Percentiles rank a stretch among this genome's conserved stretches.
phyloP scores from a whole-genome alignment of 2,329 filamentous ascomycete genomes.

The Akanthomyces dipterigenus region DNA sequence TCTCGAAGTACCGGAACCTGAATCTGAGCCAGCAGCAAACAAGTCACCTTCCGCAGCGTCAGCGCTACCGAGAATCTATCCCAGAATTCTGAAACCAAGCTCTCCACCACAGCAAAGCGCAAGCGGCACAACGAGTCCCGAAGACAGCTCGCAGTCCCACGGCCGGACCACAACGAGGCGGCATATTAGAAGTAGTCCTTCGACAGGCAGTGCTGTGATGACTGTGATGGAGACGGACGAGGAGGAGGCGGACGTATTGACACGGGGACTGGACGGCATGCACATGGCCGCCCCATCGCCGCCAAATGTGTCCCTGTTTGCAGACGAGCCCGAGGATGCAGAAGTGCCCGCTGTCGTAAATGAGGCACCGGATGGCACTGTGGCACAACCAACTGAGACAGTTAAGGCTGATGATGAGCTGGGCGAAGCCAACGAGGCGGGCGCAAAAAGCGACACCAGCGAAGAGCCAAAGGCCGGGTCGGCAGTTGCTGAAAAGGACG shows the following conservation, averaged over 20 bases:
- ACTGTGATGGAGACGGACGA: conserved; percentile 81
- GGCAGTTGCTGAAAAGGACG: conserved; percentile 1
- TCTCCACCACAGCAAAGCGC: conserved; percentile 22
- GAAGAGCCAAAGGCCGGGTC: conserved; percentile 19
- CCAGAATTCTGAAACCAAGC: conserved; percentile 29
- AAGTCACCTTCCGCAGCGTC: conserved; percentile 18
- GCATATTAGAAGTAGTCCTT: conserved; percentile 74
- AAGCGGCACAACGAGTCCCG: conserved; percentile 25
- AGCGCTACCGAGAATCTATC: not conserved
- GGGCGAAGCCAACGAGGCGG: not conserved
- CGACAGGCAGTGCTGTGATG: conserved; percentile 68
- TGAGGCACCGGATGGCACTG: conserved; percentile 10
- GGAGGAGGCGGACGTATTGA: conserved; percentile 51
- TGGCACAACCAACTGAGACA: not conserved
- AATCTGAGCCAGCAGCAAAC: conserved; percentile 35
- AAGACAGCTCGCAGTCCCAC: conserved; percentile 47
- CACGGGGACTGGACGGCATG: conserved; percentile 39
- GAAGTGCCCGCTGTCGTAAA: conserved; percentile 36
- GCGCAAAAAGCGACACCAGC: conserved; percentile 15
- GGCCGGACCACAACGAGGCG: conserved; percentile 67
- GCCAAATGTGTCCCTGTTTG: conserved; percentile 20
- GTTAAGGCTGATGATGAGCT: not conserved
- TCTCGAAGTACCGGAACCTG: conserved; percentile 45
- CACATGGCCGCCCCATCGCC: conserved; percentile 34
- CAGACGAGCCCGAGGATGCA: conserved; percentile 31